phyloP scores from a whole-genome alignment of 768 basidiomycete genomes.

The Symmetrospora coprosmae region DNA sequence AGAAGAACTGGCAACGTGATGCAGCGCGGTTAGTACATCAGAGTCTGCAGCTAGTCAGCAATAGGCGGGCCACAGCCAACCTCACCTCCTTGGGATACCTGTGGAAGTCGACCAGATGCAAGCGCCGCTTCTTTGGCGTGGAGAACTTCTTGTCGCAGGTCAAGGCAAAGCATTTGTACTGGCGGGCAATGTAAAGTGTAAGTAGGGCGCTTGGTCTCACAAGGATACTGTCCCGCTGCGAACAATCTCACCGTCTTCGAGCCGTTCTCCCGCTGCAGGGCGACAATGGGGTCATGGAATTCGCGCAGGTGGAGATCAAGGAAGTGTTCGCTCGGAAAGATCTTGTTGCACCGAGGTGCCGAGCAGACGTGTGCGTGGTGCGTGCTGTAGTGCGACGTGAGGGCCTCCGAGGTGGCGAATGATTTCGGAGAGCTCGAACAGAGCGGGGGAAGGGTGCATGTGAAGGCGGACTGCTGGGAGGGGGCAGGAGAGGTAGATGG shows the following conservation, averaged over 20 bases:
- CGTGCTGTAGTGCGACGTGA: conserved; percentile 20
- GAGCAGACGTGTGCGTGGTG: conserved; percentile 26
- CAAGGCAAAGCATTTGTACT: conserved; percentile 27
- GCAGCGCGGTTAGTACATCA: background rate
- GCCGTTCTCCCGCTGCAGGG: conserved; percentile 20
- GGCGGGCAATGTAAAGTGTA: background rate
- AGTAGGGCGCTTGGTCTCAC: background rate
- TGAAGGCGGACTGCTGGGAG: too few species aligned
- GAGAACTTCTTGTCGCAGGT: conserved; percentile 13
- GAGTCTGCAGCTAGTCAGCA: background rate
- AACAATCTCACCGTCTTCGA: conserved; percentile 26
- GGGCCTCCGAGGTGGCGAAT: background rate
- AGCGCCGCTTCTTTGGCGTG: conserved; percentile 26
- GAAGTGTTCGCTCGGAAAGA: conserved; percentile 27
- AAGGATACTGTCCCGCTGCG: background rate
- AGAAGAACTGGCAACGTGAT: conserved; percentile 1
- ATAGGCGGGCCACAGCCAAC: too few species aligned
- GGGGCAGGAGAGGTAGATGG: too few species aligned
- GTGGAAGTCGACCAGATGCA: conserved; percentile 30
- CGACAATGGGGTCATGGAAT: conserved; percentile 29
- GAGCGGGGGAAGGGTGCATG: conserved; percentile 25
- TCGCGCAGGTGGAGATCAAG: conserved; percentile 27
- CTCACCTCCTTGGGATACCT: conserved; percentile 24
- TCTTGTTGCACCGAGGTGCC: conserved; percentile 12
- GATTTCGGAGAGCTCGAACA: conserved; percentile 4